Evolutionary conservation across 2,329 filamentous ascomycete species (phyloP), one percentile per base, ranked within the genome.

Genomic region (Lasiodiplodia sp.): DNA sequence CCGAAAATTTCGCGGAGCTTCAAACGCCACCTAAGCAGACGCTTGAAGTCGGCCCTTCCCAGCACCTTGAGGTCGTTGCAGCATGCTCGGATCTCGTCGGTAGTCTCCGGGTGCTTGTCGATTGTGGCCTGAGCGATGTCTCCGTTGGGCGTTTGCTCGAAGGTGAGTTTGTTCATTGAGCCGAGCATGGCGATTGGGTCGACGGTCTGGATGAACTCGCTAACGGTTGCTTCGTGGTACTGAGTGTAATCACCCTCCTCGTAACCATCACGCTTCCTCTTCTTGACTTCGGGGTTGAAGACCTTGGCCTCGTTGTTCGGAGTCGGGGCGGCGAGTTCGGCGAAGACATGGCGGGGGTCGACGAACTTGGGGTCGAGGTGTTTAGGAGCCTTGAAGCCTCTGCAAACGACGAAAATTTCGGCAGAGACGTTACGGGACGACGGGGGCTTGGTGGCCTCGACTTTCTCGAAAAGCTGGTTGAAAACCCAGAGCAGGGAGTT

Each of bases 281-380:
- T 99, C 87, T 98, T 99, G 77, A 93, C 86, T 78, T 99, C 96
- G 0, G 96, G 96, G 72, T 99, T 97, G 85, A 95, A 99, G 2
- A 99, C 96, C 79, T 97, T 97, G 49, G 96, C 96, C 79, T 99
- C 96, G 73, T 98, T 96, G 80, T 98, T 99, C 1, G 94, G 93
- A 0, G 91, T 91, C 1, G 92, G 89, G 68, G 92, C 92, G 38
- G 91, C 85, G n/a, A 97, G 84, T 79, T 99, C 96, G 38, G 94
- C 94, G 76, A 99, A 99, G 37, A 98, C 96, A 68, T 92, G 89
- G 72, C 89, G 89, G 6, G 96, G 89, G 76, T 99, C 96, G 65
- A 99, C 85, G 78, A 99, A 96, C 73, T 92, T 92, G 11, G 95
- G 94, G 76, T 99, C 96, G 69, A 99, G 88, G 71, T 90, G 88